Evolutionary conservation across 2,329 filamentous ascomycete species (phyloP).

Genomic region (Claviceps purpurea): DNA sequence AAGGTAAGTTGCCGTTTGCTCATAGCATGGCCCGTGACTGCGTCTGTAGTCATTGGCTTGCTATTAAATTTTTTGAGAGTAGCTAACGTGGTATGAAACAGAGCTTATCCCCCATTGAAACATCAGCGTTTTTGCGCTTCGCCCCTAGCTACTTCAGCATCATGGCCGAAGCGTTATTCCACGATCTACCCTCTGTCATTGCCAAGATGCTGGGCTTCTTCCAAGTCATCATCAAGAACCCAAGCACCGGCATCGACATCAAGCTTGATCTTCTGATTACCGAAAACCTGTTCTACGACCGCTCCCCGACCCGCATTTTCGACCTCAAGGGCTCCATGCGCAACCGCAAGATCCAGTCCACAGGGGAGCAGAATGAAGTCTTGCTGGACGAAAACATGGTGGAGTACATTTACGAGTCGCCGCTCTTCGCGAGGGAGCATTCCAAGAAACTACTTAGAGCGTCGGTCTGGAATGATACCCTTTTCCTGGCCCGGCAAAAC

Average conservation of each 20-base stretch:
- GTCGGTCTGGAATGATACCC: slow-evolving; percentile 93
- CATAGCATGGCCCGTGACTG: not conserved
- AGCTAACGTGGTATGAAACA: not conserved
- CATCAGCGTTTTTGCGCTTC: slow-evolving; percentile 85
- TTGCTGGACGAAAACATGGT: slow-evolving; percentile 97
- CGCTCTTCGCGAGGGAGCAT: slow-evolving; percentile 88
- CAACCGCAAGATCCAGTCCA: slow-evolving; percentile 92
- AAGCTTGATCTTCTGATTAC: slow-evolving; percentile 90
- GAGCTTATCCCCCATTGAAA: slow-evolving; percentile 85
- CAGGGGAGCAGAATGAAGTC: slow-evolving; percentile 91
- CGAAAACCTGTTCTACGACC: slow-evolving; percentile 97
- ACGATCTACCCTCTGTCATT: slow-evolving; percentile 88
- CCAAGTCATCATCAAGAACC: slow-evolving; percentile 94
- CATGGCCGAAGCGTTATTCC: slow-evolving; percentile 92
- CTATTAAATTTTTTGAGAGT: not conserved
- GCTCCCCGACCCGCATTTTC: slow-evolving; percentile 77
- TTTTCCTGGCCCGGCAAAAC: slow-evolving; percentile 87
- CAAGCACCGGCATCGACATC: slow-evolving; percentile 78
- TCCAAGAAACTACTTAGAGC: slow-evolving; percentile 85
- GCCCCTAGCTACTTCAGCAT: slow-evolving; percentile 95
- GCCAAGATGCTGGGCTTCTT: slow-evolving; percentile 99
- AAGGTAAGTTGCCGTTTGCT: slow-evolving; percentile 36
- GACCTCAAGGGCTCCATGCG: slow-evolving; percentile 98
- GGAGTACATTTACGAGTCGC: slow-evolving; percentile 96
- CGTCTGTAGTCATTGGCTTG: slow-evolving; percentile 7